Conservation (phyloP, 1,139 yeast species). For the Magnusiomyces ingens region DNA sequence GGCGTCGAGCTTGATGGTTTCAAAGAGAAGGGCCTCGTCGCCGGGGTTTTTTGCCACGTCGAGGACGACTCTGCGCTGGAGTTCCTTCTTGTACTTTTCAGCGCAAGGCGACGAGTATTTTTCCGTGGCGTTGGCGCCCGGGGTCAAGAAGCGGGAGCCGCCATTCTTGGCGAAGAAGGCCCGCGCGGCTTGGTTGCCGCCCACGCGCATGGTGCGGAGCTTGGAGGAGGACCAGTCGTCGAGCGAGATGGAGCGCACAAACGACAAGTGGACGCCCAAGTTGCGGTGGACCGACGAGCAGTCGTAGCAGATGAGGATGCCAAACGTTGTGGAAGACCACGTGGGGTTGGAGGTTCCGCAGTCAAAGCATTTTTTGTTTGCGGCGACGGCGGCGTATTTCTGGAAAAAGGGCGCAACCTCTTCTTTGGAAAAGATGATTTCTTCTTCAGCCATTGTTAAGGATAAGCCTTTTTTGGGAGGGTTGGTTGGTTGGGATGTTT, state of each 20-base stretch:
- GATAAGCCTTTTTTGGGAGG: not conserved
- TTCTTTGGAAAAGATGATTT: slow-evolving; percentile 47
- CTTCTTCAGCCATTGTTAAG: slow-evolving; percentile 34
- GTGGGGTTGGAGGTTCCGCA: slow-evolving; percentile 95
- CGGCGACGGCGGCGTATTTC: slow-evolving; percentile 54
- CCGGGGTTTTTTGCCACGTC: slow-evolving; percentile 70
- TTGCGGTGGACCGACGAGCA: slow-evolving; percentile 97
- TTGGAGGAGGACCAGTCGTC: slow-evolving; percentile 96
- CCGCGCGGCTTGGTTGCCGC: slow-evolving; percentile 79
- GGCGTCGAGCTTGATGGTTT: slow-evolving; percentile 26
- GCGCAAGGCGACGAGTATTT: slow-evolving; percentile 83
- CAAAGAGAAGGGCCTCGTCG: slow-evolving; percentile 44
- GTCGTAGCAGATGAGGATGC: slow-evolving; percentile 91
- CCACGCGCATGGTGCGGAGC: slow-evolving; percentile 82
- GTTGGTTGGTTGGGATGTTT: not conserved
- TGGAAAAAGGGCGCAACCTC: slow-evolving; percentile 56
- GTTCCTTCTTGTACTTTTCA: slow-evolving; percentile 65
- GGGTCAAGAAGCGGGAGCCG: slow-evolving; percentile 59
- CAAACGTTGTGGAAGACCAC: slow-evolving; percentile 98
- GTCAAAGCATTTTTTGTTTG: slow-evolving; percentile 86
- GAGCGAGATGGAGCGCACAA: slow-evolving; percentile 94
- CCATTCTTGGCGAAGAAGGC: slow-evolving; percentile 74
- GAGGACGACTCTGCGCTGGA: slow-evolving; percentile 57
- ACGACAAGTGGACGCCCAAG: slow-evolving; percentile 92
- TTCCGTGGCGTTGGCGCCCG: slow-evolving; percentile 56